phyloP scores from a whole-genome alignment of 2,329 filamentous ascomycete genomes.

The Arthrobotrys entomopaga region DNA sequence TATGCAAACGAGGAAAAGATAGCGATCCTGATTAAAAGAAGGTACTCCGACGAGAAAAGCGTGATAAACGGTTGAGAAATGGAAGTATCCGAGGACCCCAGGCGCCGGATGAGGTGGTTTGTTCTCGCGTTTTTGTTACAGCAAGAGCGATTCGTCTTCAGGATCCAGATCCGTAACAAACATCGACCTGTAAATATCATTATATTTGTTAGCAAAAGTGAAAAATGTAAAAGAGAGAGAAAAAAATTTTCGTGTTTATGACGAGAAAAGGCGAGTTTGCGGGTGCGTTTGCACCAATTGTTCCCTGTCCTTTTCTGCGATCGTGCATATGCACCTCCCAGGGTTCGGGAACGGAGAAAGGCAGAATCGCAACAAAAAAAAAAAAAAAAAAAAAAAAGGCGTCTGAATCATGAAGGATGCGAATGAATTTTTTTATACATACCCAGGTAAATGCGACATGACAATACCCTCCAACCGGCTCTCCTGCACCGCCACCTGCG shows the following conservation, averaged over 20 bases:
- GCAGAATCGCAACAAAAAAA: conserved; percentile 25
- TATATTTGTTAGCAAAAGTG: conserved; percentile 28
- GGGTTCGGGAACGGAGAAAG: conserved; percentile 39
- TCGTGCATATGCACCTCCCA: conserved; percentile 53
- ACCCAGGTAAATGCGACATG: conserved; percentile 70
- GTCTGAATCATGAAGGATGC: conserved; percentile 25
- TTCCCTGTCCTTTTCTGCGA: conserved; percentile 32
- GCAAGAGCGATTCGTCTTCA: conserved; percentile 52
- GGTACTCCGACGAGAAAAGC: conserved; percentile 42
- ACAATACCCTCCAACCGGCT: conserved; percentile 68
- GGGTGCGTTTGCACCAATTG: conserved; percentile 50
- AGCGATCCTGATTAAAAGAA: conserved; percentile 32
- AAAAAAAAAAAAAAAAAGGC: conserved; percentile 21
- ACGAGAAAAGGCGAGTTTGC: conserved; percentile 33
- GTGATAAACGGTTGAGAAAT: conserved; percentile 30
- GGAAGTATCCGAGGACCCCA: conserved; percentile 50
- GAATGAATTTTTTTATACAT: conserved; percentile 56
- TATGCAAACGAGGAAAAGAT: conserved; percentile 32
- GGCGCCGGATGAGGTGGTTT: conserved; percentile 49
- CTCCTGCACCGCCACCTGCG: conserved; percentile 72
- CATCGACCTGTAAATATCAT: conserved; percentile 37
- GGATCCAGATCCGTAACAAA: conserved; percentile 55
- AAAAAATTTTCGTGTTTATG: conserved; percentile 33
- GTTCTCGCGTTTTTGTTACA: conserved; percentile 41
- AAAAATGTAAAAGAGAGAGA: conserved; percentile 13